Conservation (phyloP, 2,329 filamentous ascomycete species). For the Fusarium armeniacum region DNA sequence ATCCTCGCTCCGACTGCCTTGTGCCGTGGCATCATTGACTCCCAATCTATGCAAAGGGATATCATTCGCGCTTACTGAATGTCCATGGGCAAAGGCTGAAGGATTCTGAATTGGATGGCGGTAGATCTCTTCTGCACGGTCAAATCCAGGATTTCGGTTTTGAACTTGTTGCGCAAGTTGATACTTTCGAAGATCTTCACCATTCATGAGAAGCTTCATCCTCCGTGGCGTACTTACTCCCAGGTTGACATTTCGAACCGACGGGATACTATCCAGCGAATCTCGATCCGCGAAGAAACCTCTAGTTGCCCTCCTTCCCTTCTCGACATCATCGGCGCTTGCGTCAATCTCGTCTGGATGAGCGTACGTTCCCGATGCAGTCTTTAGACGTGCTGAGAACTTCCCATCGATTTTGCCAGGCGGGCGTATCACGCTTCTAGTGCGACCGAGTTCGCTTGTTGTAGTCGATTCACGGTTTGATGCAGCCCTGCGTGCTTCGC, state of each 20-base stretch:
- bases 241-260: conserved; percentile 67
- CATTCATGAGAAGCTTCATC: conserved; percentile 82
- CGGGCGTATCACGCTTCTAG: conserved; percentile 75
- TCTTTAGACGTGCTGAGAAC: conserved; percentile 79
- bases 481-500: conserved; percentile 62
- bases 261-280: conserved; percentile 77
- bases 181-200: conserved; percentile 82
- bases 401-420: conserved; percentile 81
- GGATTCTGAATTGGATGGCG: neutral
- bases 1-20: conserved; percentile 1
- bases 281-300: conserved; percentile 55
- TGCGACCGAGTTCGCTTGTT: conserved; percentile 59
- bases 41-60: neutral
- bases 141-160: conserved; percentile 5
- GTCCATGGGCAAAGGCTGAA: conserved; percentile 20
- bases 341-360: conserved; percentile 72
- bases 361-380: conserved; percentile 77
- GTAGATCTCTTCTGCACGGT: neutral
- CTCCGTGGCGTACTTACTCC: conserved; percentile 76
- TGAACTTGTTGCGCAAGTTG: conserved; percentile 67
- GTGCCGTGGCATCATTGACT: conserved; percentile 10
- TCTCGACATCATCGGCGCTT: conserved; percentile 51
- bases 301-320: conserved; percentile 10
- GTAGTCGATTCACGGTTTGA: conserved; percentile 48
- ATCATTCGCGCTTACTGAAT: neutral